Evolutionary conservation across 106 monocot species (phyloP).

Genomic region (Narthecium ossifragum): DNA sequence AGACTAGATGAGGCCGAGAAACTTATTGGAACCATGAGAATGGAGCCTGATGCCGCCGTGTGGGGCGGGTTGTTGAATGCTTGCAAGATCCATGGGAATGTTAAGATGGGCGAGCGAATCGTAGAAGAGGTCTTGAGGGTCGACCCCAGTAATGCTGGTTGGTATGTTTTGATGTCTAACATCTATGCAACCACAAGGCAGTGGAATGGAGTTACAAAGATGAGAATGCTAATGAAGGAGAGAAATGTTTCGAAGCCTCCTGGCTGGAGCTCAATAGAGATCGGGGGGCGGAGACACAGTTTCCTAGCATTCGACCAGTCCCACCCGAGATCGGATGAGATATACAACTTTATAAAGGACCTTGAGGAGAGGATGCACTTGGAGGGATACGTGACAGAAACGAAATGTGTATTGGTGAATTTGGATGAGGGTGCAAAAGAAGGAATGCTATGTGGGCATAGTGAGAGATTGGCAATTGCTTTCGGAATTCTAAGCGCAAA

Average conservation of each 20-base stretch:
- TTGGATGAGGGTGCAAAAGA: conserved; percentile 37
- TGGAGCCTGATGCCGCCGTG: conserved; percentile 28
- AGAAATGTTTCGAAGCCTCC: conserved; percentile 20
- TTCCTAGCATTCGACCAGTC: conserved; percentile 28
- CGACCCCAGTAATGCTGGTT: conserved; percentile 29
- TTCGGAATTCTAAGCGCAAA: conserved; percentile 39
- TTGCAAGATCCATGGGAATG: conserved; percentile 37
- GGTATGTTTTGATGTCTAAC: conserved; percentile 45
- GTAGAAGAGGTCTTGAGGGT: conserved; percentile 17
- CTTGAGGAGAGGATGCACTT: conserved; percentile 26
- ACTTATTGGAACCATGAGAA: conserved; percentile 19
- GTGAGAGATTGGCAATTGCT: conserved; percentile 52
- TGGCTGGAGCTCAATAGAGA: conserved; percentile 41
- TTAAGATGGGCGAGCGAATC: conserved; percentile 25
- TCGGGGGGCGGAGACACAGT: conserved; percentile 18
- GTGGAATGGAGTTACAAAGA: conserved; percentile 32
- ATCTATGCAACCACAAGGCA: conserved; percentile 26
- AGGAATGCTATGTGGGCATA: conserved; percentile 40
- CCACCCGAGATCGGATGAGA: conserved; percentile 19
- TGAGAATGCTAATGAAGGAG: conserved; percentile 29
- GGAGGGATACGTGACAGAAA: conserved; percentile 28
- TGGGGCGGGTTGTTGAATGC: conserved; percentile 35
- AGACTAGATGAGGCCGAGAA: conserved; percentile 27
- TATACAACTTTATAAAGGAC: conserved; percentile 23
- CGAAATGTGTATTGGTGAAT: conserved; percentile 33